Evolutionary conservation across 768 basidiomycete genomes (phyloP).

Genomic region (Lactarius indigo): DNA sequence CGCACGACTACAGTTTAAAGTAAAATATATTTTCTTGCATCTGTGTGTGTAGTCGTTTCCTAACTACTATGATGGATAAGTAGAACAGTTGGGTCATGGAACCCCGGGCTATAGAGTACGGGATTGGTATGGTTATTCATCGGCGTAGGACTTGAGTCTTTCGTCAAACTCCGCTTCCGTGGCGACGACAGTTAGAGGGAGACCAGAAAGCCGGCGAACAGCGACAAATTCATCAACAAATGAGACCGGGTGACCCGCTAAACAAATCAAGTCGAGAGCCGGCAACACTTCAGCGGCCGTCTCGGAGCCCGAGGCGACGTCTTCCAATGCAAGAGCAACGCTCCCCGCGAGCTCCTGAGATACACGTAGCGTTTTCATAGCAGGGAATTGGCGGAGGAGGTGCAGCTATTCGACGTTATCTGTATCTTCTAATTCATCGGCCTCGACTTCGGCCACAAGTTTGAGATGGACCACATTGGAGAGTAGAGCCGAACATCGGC

Average conservation of each 20-base stretch:
- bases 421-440: too few relatives aligned
- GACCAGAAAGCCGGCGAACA: neutral
- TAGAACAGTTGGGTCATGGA: too few relatives aligned
- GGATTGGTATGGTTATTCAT: neutral
- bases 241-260: neutral
- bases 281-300: neutral
- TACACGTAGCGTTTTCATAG: neutral
- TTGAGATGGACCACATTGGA: neutral
- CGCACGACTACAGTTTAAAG: too few relatives aligned
- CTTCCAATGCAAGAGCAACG: neutral
- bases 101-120: neutral
- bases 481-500: neutral
- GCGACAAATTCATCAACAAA: neutral
- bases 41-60: too few relatives aligned
- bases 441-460: neutral
- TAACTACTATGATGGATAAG: too few relatives aligned
- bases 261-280: neutral
- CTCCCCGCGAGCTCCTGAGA: neutral
- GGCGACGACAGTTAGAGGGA: neutral
- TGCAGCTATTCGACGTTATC: neutral
- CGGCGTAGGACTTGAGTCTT: neutral
- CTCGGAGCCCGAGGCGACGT: too few relatives aligned
- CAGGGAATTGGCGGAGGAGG: neutral
- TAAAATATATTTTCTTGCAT: too few relatives aligned
- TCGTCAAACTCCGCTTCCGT: neutral